These are phyloP conservation scores for Sugiyamaella lignohabitans DNA, from an alignment of 805 yeast species.

Conservation along the genomic window DNA sequence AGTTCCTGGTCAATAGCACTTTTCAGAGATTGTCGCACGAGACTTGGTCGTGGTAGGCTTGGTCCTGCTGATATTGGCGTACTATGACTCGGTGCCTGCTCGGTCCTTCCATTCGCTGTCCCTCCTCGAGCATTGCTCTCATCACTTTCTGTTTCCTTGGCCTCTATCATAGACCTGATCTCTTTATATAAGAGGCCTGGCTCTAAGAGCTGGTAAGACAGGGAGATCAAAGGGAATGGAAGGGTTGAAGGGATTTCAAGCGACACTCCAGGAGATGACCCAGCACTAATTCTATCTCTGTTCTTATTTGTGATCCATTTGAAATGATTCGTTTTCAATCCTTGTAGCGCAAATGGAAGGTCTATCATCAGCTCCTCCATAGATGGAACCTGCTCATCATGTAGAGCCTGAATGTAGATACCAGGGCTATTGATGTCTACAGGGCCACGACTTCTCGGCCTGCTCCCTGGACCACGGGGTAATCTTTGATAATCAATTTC, in stretches of 20 bases:
- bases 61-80: neutral
- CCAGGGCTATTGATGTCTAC: neutral
- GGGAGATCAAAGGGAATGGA: slow-evolving; percentile 50
- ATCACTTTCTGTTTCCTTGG: slow-evolving; percentile 21
- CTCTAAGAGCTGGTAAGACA: slow-evolving; percentile 55
- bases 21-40: slow-evolving; percentile 56
- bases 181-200: slow-evolving; percentile 60
- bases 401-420: neutral
- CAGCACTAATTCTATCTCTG: no score
- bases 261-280: no score
- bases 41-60: slow-evolving; percentile 31
- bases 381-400: slow-evolving; percentile 13
- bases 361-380: slow-evolving; percentile 19
- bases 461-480: no score
- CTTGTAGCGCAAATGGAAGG: slow-evolving; percentile 31
- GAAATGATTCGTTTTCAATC: slow-evolving; percentile 21
- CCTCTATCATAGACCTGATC: slow-evolving; percentile 33
- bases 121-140: no score
- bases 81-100: slow-evolving; percentile 15
- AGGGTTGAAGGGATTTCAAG: slow-evolving; percentile 27
- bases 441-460: no score
- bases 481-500: no score
- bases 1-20: slow-evolving; percentile 41
- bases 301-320: slow-evolving; percentile 17
- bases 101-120: no score